These are phyloP conservation scores for Fonsecaea nubica DNA, from an alignment of 2,329 filamentous ascomycete species.

Conservation along the genomic window DNA sequence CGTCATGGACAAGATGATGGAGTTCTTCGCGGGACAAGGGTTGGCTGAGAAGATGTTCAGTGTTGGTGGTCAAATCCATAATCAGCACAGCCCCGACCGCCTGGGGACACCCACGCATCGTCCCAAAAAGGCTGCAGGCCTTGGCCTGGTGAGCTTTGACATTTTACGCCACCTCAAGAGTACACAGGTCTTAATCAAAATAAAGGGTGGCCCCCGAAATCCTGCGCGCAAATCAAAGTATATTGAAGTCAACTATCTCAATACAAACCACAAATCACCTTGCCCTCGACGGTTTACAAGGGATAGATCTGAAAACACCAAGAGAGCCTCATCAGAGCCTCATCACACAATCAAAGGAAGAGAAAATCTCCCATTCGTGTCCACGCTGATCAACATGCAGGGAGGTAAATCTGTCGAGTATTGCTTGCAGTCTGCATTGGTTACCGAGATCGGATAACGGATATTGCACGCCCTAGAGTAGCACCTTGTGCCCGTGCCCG, in stretches of 20 bases:
- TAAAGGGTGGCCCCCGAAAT: too few relatives aligned
- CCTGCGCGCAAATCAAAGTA: too few relatives aligned
- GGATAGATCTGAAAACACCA: not conserved
- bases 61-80: not conserved
- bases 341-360: not conserved
- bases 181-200: too few relatives aligned
- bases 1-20: not conserved
- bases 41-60: not conserved
- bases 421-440: not conserved
- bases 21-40: not conserved
- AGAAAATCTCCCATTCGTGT: not conserved
- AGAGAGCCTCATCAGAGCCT: not conserved
- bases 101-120: too few relatives aligned
- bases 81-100: not conserved
- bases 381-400: not conserved
- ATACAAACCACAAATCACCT: not conserved
- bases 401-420: not conserved
- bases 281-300: not conserved
- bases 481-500: not conserved
- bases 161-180: too few relatives aligned
- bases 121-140: too few relatives aligned
- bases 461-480: not conserved
- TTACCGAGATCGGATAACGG: not conserved
- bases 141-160: too few relatives aligned
- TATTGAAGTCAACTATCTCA: too few relatives aligned